Percentiles rank a stretch among this genome's conserved stretches.
Conservation (phyloP, 2,329 filamentous ascomycete genomes). For the Penicillium sp. region DNA sequence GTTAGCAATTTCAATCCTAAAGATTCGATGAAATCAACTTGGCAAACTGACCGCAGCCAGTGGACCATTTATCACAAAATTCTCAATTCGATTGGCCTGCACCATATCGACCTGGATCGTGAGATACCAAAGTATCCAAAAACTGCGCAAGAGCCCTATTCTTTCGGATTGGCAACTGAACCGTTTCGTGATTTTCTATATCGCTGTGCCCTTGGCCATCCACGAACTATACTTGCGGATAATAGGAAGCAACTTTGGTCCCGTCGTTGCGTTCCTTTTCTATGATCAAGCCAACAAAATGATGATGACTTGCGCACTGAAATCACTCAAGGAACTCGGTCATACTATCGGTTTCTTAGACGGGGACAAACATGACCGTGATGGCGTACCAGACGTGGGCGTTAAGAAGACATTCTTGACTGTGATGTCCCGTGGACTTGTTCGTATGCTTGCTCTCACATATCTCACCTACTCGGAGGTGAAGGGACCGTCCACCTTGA, state of each 20-base stretch:
- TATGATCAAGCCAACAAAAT: slow-evolving; percentile 47
- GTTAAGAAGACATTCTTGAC: slow-evolving; percentile 40
- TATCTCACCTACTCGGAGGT: too few species aligned
- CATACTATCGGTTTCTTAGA: slow-evolving; percentile 27
- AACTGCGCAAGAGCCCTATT: too few species aligned
- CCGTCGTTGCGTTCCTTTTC: slow-evolving; percentile 39
- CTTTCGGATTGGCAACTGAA: too few species aligned
- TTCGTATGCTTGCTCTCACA: too few species aligned
- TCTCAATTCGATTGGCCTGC: too few species aligned
- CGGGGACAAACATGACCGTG: slow-evolving; percentile 31
- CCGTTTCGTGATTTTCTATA: too few species aligned
- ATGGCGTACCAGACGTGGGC: slow-evolving; percentile 48
- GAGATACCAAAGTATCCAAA: too few species aligned
- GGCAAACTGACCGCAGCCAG: too few species aligned
- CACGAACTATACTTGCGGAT: slow-evolving; percentile 43
- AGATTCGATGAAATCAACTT: too few species aligned
- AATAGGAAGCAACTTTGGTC: slow-evolving; percentile 36
- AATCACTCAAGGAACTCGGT: slow-evolving; percentile 24
- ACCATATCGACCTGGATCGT: too few species aligned
- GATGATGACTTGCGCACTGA: slow-evolving; percentile 43
- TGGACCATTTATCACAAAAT: too few species aligned
- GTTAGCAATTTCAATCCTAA: too few species aligned
- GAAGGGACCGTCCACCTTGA: slow-evolving; percentile 35
- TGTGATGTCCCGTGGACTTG: slow-evolving; percentile 26
- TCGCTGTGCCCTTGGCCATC: slow-evolving; percentile 41